Percentiles rank a stretch among this genome's conserved stretches.
Evolutionary conservation across 192 early-diverging fungal genomes (phyloP).

Genomic region (Coemansia biformis): DNA sequence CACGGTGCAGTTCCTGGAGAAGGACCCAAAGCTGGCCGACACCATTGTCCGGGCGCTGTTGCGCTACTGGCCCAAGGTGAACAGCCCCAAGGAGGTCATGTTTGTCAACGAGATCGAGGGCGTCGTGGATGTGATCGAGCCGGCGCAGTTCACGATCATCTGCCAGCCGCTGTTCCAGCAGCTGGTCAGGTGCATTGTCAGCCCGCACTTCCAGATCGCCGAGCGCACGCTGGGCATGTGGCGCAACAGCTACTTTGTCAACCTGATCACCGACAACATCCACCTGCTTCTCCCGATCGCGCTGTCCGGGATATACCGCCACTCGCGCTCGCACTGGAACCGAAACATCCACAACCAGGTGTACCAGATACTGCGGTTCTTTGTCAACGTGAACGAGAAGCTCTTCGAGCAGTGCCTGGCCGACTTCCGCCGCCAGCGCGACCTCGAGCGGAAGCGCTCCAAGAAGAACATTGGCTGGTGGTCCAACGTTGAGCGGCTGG

Average conservation of each 20-base stretch:
- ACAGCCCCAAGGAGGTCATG: conserved; percentile 99
- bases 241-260: conserved; percentile 99
- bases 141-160: conserved; percentile 83
- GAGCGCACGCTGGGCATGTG: conserved; percentile 97
- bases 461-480: conserved; percentile 78
- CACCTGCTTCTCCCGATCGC: conserved; percentile 89
- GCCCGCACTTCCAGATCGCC: conserved; percentile 98
- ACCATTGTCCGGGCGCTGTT: conserved; percentile 86
- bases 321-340: conserved; percentile 98
- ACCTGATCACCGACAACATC: conserved; percentile 91
- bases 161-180: conserved; percentile 89
- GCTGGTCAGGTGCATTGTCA: conserved; percentile 88
- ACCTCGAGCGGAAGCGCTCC: conserved; percentile 76
- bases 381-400: conserved; percentile 93
- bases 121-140: conserved; percentile 93
- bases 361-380: conserved; percentile 94
- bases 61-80: conserved; percentile 98
- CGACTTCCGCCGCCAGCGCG: conserved; percentile 85
- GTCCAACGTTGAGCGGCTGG: conserved; percentile 64
- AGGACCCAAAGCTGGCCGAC: conserved; percentile 87
- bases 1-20: conserved; percentile 98
- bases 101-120: conserved; percentile 98
- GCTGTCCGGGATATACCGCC: conserved; percentile 88
- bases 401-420: conserved; percentile 95
- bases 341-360: conserved; percentile 96